These are phyloP conservation scores for Amanita jacksonii DNA, from an alignment of 768 basidiomycete species.

Conservation along the genomic window DNA sequence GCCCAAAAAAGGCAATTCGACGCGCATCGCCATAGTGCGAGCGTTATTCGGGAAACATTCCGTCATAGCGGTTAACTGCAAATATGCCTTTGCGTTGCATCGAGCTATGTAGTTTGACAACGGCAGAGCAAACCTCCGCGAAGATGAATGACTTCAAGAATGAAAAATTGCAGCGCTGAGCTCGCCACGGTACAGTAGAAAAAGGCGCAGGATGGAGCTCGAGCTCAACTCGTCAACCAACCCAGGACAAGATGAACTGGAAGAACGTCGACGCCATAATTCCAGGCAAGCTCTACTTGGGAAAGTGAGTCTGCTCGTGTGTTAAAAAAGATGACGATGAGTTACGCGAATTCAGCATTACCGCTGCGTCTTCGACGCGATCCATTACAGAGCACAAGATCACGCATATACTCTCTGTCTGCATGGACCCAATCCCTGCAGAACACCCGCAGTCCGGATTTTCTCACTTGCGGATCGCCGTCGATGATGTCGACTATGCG, in stretches of 20 bases:
- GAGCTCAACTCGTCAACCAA: slow-evolving; percentile 11
- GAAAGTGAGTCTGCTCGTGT: slow-evolving; percentile 47
- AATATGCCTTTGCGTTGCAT: background rate
- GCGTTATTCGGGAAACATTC: background rate
- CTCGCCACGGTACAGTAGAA: background rate
- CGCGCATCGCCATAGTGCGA: slow-evolving; percentile 7
- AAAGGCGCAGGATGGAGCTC: slow-evolving; percentile 11
- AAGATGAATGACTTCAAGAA: background rate
- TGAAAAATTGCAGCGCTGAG: background rate
- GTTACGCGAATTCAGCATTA: slow-evolving; percentile 35
- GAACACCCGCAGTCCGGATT: slow-evolving; percentile 64
- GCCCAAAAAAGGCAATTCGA: slow-evolving; percentile 1
- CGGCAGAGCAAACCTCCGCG: slow-evolving; percentile 6
- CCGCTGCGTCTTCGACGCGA: slow-evolving; percentile 62
- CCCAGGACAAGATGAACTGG: slow-evolving; percentile 38
- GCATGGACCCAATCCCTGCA: slow-evolving; percentile 60
- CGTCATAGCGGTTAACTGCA: slow-evolving; percentile 5
- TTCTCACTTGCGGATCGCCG: slow-evolving; percentile 58
- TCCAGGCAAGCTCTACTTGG: slow-evolving; percentile 56
- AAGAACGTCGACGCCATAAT: slow-evolving; percentile 63
- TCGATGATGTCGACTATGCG: slow-evolving; percentile 62
- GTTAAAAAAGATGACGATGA: slow-evolving; percentile 12
- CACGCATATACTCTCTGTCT: slow-evolving; percentile 75
- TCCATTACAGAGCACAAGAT: slow-evolving; percentile 66
- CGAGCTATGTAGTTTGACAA: slow-evolving; percentile 5